Base-by-base conservation (phyloP, 805 yeast genomes). In the Kluyveromyces dobzhanskii region DNA sequence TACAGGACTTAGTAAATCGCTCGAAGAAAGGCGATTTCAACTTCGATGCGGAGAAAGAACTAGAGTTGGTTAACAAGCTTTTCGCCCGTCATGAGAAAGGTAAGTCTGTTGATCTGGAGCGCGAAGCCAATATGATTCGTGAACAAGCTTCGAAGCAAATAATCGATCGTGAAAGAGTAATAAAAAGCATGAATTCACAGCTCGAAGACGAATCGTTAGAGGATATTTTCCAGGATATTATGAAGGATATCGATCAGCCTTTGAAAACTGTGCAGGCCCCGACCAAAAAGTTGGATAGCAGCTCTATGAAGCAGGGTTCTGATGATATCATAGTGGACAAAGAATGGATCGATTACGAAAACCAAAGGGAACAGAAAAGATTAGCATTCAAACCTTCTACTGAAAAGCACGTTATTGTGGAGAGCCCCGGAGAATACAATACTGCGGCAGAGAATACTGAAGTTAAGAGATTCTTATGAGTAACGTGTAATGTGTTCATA, bases 1-100 rank as follows among this genome's bases (percentile, higher is more conserved):
- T 71, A 18, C 54, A 63, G 13, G 61, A 57, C 18, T 45, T 73
- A n/a, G 62, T 70, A 3, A 52, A 46, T 13, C 58, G 69, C 28
- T 45, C 54, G 11, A 43, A 44, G 3, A 65, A 64, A 4, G 75
- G 73, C 10, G 59, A 64, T 23, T 27, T 28, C 1, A 44, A 39
- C 31, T 58, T 75, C 13, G 65, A 70, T 43, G 53, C 68, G 1
- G 61, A 61, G 8, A 51, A 62, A 27, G 78, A 73, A 45, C 41
- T 71, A 44, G 51, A 51, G 32, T 40, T 65, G 30, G 65, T 63
- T 3, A 59, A 68, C 38, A 61, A 54, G 44, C 41, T 56, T 38
- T 64, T 64, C 42, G 45, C 48, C 25, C 44, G 54, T 28, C 34
- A 30, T 27, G 38, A 44, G 40, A 45, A 35, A n/a, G 38, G 45